Percentiles rank a stretch among this genome's conserved stretches.
Evolutionary conservation across 805 yeast genomes (phyloP).

Genomic region (Saturnispora galanensis): DNA sequence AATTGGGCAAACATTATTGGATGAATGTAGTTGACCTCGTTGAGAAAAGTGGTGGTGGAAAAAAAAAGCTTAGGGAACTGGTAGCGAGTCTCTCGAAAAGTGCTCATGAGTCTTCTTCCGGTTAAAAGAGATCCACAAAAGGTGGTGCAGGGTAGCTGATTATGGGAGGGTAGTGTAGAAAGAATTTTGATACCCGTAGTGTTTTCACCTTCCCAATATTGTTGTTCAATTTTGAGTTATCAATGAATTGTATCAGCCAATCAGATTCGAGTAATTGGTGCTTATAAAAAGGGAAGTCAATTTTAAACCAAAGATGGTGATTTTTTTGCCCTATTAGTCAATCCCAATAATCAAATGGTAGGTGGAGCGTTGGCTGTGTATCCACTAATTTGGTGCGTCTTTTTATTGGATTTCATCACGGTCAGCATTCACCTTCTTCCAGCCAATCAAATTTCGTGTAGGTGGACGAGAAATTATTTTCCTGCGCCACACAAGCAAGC

Average conservation of each 20-base stretch:
- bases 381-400: too few relatives aligned
- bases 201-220: too few relatives aligned
- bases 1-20: constrained; percentile 27
- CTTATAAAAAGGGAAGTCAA: background rate
- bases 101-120: too few relatives aligned
- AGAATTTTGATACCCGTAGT: too few relatives aligned
- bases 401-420: background rate
- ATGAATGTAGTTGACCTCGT: background rate
- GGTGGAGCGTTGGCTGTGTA: too few relatives aligned
- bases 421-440: background rate
- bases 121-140: too few relatives aligned
- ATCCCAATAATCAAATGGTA: too few relatives aligned
- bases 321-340: background rate
- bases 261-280: background rate
- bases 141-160: too few relatives aligned
- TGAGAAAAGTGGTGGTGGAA: constrained; percentile 1
- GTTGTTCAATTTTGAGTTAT: too few relatives aligned
- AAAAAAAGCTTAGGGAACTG: background rate
- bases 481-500: background rate
- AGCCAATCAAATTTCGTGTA: constrained; percentile 6
- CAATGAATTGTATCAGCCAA: background rate
- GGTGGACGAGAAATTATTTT: background rate
- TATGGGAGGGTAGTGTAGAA: too few relatives aligned
- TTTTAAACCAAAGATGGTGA: background rate
- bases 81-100: background rate